These are phyloP conservation scores for Mucor indicus DNA, from an alignment of 371 early-diverging fungal species.

Conservation along the genomic window DNA sequence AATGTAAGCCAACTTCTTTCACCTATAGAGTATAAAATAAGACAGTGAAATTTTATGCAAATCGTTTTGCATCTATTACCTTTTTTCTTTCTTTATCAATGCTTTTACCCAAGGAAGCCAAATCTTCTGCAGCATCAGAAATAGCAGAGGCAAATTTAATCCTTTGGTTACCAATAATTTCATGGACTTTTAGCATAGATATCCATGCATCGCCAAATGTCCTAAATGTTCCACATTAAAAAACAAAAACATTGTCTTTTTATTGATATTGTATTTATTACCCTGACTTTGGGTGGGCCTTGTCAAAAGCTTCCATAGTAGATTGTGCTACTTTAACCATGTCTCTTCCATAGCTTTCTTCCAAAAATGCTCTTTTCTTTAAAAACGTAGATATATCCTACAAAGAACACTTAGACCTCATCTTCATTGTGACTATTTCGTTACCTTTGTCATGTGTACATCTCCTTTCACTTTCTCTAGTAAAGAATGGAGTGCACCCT, in stretches of 20 bases:
- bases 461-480: conserved; percentile 25
- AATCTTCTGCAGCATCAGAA: conserved; percentile 68
- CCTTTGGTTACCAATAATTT: conserved; percentile 70
- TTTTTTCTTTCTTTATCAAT: conserved; percentile 81
- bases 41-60: no score
- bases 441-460: conserved; percentile 23
- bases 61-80: conserved; percentile 35
- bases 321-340: conserved; percentile 49
- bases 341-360: conserved; percentile 58
- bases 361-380: conserved; percentile 58
- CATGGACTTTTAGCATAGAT: conserved; percentile 71
- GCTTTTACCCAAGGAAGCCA: conserved; percentile 65
- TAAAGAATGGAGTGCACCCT: conserved; percentile 23
- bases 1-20: conserved; percentile 72
- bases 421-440: background rate
- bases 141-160: conserved; percentile 61
- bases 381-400: conserved; percentile 55
- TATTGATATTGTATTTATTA: conserved; percentile 9
- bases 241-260: background rate
- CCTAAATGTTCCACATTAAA: conserved; percentile 13
- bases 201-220: conserved; percentile 62
- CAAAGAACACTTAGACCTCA: background rate
- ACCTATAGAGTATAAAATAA: conserved; percentile 34
- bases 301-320: conserved; percentile 45
- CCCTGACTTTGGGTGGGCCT: conserved; percentile 49